Evolutionary conservation across 2,329 filamentous ascomycete species (phyloP).

Genomic region (Teratosphaeria nubilosa): DNA sequence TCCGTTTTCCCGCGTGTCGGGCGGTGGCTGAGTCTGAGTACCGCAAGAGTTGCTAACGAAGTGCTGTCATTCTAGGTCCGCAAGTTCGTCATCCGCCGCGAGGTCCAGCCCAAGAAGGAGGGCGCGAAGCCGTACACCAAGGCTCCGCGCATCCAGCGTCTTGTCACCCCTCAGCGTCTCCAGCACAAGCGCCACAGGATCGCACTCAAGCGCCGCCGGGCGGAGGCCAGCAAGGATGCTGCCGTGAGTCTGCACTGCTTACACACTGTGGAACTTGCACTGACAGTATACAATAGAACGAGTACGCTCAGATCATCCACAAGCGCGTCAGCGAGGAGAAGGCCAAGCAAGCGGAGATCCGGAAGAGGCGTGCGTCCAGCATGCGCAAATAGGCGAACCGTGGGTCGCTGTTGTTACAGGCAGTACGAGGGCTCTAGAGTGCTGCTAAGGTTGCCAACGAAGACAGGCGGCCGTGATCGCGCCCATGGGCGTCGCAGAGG

Average conservation of each 20-base stretch:
- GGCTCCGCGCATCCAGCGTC: constrained; percentile 99
- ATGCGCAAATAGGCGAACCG: constrained; percentile 60
- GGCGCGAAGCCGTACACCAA: constrained; percentile 99
- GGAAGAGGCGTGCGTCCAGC: constrained; percentile 94
- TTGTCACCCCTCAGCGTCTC: constrained; percentile 97
- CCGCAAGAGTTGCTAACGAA: constrained; percentile 15
- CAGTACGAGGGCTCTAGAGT: constrained; percentile 1
- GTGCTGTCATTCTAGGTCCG: constrained; percentile 56
- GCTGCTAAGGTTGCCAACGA: background rate
- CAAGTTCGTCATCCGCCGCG: constrained; percentile 99
- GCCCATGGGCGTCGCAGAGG: background rate
- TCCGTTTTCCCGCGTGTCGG: constrained; percentile 9
- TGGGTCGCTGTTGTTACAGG: constrained; percentile 1
- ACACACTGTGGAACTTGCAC: background rate
- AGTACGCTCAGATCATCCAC: constrained; percentile 92
- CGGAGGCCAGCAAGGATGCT: constrained; percentile 97
- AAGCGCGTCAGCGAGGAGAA: constrained; percentile 97
- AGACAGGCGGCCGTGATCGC: background rate
- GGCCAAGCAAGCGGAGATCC: constrained; percentile 81
- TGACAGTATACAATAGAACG: constrained; percentile 52
- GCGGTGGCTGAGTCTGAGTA: constrained; percentile 24
- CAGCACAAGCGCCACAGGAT: constrained; percentile 99
- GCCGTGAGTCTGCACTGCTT: constrained; percentile 57
- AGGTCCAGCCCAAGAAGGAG: constrained; percentile 94
- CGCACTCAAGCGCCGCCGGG: constrained; percentile 94